Percentiles rank a stretch among this genome's conserved stretches.
phyloP scores from a whole-genome alignment of 305 asterid genomes.

The Ilex paraguariensis region DNA sequence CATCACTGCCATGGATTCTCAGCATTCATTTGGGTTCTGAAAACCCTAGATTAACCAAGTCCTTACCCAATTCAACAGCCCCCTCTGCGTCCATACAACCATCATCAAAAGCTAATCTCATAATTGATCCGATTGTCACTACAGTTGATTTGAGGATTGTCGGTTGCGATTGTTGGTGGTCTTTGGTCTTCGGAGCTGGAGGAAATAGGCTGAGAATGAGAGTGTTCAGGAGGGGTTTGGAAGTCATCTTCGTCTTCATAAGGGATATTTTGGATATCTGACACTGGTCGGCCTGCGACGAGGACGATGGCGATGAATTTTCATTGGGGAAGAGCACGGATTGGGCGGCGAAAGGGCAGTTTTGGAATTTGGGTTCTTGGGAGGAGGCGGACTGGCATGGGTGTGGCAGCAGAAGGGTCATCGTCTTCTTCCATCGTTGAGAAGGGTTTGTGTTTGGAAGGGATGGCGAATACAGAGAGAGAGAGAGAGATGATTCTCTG shows the following conservation, averaged over 20 bases:
- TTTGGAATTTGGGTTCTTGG: conserved; percentile 28
- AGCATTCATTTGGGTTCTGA: neutral
- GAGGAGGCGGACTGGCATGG: conserved; percentile 24
- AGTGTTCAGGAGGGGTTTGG: no score
- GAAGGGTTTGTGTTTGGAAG: no score
- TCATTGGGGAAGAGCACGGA: conserved; percentile 23
- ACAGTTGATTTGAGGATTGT: neutral
- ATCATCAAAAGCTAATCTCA: neutral
- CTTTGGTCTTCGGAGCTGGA: conserved; percentile 29
- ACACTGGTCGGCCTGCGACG: conserved; percentile 2
- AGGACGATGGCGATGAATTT: conserved; percentile 21
- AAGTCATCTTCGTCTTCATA: no score
- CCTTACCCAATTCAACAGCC: conserved; percentile 6
- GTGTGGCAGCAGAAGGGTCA: conserved; percentile 21
- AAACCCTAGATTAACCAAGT: conserved; percentile 12
- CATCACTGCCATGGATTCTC: neutral
- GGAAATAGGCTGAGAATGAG: conserved; percentile 13
- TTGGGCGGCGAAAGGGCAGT: conserved; percentile 26
- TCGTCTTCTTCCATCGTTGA: conserved; percentile 2
- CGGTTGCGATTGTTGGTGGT: neutral
- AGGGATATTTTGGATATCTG: no score
- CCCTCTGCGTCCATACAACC: neutral
- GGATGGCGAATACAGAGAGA: no score
- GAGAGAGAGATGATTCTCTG: no score
- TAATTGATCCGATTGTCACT: neutral